Base-by-base conservation (phyloP, 768 basidiomycete genomes). In the Mycena belliarum region DNA sequence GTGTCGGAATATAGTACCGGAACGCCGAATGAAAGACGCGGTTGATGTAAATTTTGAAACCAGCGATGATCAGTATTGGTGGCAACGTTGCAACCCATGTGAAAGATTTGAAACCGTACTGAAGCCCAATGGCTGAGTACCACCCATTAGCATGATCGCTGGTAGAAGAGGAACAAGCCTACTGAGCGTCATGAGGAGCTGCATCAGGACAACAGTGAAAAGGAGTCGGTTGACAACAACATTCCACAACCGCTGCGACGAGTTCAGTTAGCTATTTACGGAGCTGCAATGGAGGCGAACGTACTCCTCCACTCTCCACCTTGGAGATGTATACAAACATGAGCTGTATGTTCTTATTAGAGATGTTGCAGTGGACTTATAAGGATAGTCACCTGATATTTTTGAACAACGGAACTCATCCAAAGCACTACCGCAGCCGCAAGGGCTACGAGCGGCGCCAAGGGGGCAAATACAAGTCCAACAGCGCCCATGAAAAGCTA, bases 401-500 rank as follows among this genome's bases (percentile, higher is more conserved):
- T 99, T 80, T 95, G 93, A 21, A 93, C 90, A 79, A 86, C 86
- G 6, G 88, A 89, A 60, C 84, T 84, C 66, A 89, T 76, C 91
- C 94, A 98, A 71, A 95, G 91, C 21, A 97, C 93, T 29, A 89
- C 69, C 3, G 88, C 87, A 14, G 87, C 93, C 18, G 90, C 91
- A 25, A 95, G 79, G 10, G 81, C 82, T 16, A 99, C 95, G 28
- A 98, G 74, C 1, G 97, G 97, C 0, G 96, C 95, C 7, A 99
- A 76, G 15, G 96, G 96, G 0, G 96, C 94, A 67, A 98, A 98
- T 18, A 97, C 88, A 47, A 99, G 73, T 0, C 87, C 95, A 45
- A 99, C 93, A n/a, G 91, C 82, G n/a, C 78, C 89, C 87, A 94
- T 92, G 74, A 95, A 93, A 38, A 93, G 74, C 86, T 89, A 63